Evolutionary conservation across 345 rosid genomes (phyloP).

Genomic region (Eucalyptus melliodora): DNA sequence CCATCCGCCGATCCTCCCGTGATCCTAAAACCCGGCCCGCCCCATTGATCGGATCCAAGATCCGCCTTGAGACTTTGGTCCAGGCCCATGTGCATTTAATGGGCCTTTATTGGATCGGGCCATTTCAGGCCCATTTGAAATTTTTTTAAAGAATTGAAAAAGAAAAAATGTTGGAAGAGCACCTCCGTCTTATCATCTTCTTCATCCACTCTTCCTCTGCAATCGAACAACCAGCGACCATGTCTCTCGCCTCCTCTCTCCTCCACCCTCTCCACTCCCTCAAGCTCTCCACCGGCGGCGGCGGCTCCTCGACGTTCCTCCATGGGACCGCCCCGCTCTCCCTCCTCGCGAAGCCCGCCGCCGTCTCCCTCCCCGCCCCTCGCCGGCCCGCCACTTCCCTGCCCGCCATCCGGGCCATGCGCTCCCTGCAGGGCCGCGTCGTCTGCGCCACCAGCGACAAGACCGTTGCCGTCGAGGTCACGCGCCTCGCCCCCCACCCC

Average conservation of each 20-base stretch:
- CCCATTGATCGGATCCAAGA: not conserved
- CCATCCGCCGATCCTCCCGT: not conserved
- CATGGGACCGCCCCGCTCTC: constrained; percentile 41
- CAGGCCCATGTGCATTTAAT: not conserved
- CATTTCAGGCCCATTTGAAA: not conserved
- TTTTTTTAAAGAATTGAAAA: not conserved
- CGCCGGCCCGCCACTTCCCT: not conserved
- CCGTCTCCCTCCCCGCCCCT: not conserved
- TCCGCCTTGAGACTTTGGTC: not conserved
- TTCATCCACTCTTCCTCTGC: not conserved
- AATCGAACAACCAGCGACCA: not conserved
- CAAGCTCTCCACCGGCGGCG: constrained; percentile 27
- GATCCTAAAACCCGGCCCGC: not conserved
- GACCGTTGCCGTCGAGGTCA: constrained; percentile 80
- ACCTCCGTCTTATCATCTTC: not conserved
- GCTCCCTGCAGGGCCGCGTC: constrained; percentile 62
- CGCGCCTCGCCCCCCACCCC: constrained; percentile 61
- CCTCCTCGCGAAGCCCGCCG: constrained; percentile 31
- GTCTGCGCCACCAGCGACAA: constrained; percentile 78
- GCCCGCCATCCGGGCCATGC: constrained; percentile 64
- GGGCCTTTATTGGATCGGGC: not conserved
- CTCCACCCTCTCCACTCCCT: not conserved
- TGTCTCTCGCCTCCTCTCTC: not conserved
- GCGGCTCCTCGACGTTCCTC: constrained; percentile 16
- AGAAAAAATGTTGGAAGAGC: not conserved